Percentiles rank a stretch among this genome's conserved stretches.
phyloP scores from a whole-genome alignment of 805 yeast species.

The Torulaspora delbrueckii region DNA sequence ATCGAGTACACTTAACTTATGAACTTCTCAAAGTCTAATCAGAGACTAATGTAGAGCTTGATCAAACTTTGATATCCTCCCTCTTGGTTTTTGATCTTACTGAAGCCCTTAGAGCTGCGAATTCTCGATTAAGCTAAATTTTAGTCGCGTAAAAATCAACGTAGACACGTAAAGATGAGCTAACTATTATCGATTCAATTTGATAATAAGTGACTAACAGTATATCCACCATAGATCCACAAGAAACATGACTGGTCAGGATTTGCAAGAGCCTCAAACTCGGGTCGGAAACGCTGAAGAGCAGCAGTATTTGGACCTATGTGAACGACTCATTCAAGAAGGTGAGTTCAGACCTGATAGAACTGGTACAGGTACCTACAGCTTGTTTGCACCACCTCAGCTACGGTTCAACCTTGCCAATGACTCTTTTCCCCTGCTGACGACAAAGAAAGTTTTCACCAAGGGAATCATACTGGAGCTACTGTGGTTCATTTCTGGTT shows the following conservation, averaged over 20 bases:
- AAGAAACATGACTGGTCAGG: conserved; percentile 10
- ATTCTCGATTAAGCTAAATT: background rate
- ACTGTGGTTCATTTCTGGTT: conserved; percentile 87
- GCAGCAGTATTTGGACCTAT: conserved; percentile 79
- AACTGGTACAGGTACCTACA: conserved; percentile 93
- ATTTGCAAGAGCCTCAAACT: conserved; percentile 5
- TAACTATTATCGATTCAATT: background rate
- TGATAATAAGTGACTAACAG: too few relatives aligned
- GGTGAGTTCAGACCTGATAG: conserved; percentile 94
- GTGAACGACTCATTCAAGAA: conserved; percentile 65
- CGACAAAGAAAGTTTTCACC: conserved; percentile 89
- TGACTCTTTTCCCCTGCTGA: conserved; percentile 77
- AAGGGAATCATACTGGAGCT: conserved; percentile 86
- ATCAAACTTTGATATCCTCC: background rate
- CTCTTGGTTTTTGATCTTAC: background rate
- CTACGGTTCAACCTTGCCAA: conserved; percentile 71
- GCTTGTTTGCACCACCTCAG: conserved; percentile 95
- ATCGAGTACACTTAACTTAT: conserved; percentile 7
- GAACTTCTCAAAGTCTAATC: background rate
- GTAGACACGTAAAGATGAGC: background rate
- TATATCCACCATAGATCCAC: too few relatives aligned
- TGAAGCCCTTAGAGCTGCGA: background rate
- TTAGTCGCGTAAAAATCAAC: background rate
- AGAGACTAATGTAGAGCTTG: too few relatives aligned
- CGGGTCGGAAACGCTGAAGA: conserved; percentile 51